Evolutionary conservation across 805 yeast species (phyloP), one percentile per base, ranked within the genome.

Genomic region (Candida schatavii): DNA sequence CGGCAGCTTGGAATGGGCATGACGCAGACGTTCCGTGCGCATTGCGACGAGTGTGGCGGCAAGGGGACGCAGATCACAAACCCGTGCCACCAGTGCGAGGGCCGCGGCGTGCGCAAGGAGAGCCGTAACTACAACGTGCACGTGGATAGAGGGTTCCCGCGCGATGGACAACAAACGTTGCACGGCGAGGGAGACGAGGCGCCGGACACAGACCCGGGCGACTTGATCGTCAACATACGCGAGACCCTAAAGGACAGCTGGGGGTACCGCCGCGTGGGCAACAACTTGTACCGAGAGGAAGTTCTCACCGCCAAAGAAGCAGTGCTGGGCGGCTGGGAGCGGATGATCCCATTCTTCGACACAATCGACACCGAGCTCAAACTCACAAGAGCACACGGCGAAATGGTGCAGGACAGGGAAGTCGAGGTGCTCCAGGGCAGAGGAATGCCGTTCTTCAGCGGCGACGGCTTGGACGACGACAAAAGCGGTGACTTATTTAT

Each of bases 1-100:
- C 72, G 84, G 45, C 95, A 90, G 59, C 64, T 91, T 49, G 97
- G 88, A 0, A 95, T 95, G 4, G 90, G 90, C 5, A 87, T 93
- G 88, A 68, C 87, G 46, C 98, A 93, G 63, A 85, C 83, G 46
- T 74, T 90, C 51, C 91, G 87, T 59, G 75, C 81, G 34, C 72
- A 74, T 3, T 93, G 99, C 74, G 88, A 85, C 41, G 65, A 68
- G 39, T 93, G 99, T 72, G 65, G 68, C 9, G 98, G 98, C 27
- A 66, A 72, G 34, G 99, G 99, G 10, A 68, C 78, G 42, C 64
- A 72, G 5, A 83, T 88, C 31, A 68, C 75, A 36, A 69, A 83
- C 48, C 72, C 73, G 34, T 93, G 99, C 69, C 57, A 69, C 14
- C 63, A 58, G 26, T 93, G 99, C 63, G 61, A 70, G 10, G 99